These are phyloP conservation scores for Neoscytalidium dimidiatum DNA, from an alignment of 2,329 filamentous ascomycete species.

Conservation along the genomic window DNA sequence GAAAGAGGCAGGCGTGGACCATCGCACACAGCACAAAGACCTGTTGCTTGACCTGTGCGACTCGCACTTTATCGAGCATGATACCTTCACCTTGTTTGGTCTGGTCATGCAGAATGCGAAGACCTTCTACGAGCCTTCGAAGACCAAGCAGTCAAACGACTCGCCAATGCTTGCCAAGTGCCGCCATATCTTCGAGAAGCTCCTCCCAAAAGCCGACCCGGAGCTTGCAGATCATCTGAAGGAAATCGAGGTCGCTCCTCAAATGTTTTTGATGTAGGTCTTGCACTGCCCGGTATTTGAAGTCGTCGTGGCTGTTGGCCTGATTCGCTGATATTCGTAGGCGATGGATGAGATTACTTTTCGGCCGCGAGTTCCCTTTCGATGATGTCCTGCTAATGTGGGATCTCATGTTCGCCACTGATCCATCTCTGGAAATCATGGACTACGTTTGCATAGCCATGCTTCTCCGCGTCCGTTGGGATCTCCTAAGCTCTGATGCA, in stretches of 20 bases:
- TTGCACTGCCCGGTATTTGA: not conserved
- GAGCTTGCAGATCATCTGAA: constrained; percentile 79
- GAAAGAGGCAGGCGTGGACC: not conserved
- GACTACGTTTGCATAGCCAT: constrained; percentile 93
- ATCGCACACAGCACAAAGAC: constrained; percentile 41
- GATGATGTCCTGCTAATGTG: constrained; percentile 81
- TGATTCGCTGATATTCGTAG: constrained; percentile 46
- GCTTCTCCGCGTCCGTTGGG: constrained; percentile 89
- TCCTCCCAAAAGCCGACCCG: constrained; percentile 77
- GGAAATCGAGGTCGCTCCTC: constrained; percentile 85
- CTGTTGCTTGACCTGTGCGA: constrained; percentile 70
- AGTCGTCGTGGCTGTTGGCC: not conserved
- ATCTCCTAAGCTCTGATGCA: constrained; percentile 85
- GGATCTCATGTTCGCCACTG: constrained; percentile 89
- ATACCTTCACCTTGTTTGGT: constrained; percentile 83
- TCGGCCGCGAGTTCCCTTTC: constrained; percentile 91
- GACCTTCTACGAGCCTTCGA: constrained; percentile 76
- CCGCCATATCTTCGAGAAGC: constrained; percentile 80
- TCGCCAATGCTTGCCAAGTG: constrained; percentile 84
- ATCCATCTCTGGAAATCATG: constrained; percentile 75
- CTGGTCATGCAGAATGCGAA: constrained; percentile 86
- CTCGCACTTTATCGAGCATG: constrained; percentile 77
- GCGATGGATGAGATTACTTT: constrained; percentile 93
- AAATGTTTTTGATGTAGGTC: constrained; percentile 88
- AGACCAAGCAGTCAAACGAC: constrained; percentile 37